Base-by-base conservation (phyloP, 73 alveolate species). In the Symbiodinium natans region DNA sequence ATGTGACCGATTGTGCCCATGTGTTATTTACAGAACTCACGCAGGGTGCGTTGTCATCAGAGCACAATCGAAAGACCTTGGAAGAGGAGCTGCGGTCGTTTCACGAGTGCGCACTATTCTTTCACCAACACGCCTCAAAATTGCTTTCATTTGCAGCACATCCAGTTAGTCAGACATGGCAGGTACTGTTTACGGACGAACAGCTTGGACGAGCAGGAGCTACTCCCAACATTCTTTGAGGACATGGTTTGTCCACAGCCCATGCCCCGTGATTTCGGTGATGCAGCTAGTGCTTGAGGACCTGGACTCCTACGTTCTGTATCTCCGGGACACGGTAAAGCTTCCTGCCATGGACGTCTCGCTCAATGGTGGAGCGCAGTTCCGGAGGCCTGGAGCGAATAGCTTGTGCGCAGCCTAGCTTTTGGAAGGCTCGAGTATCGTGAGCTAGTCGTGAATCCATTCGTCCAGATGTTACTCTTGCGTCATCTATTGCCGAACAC, bases 281-380 rank as follows among this genome's bases (percentile, higher is more conserved):
- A 46, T n/a, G n/a, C n/a, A 46, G 59, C 59, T 13, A 46, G 6
- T 46, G 59, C 13, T 46, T n/a, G 80, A 63, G 41, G 86, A 52
- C 40, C 84, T 54, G 43, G 99, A 93, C 29, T 52, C 88, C 38
- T 93, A 93, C 93, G 63, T 93, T 83, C 77, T 86, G 23, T 93
- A 93, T 93, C 93, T 93, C 33, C 85, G 93, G 7, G 93, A 82
- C 7, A 82, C 92, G 43, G 93, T 82, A 42, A 77, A 93, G 93
- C 42, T 93, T 83, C 93, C 99, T 25, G 99, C 93, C 40, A 80
- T 93, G 93, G 99, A 93, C 41, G 93, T 93, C 77, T 73, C 43
- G 25, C 85, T 93, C 52, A 93, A 93, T n/a, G 99, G 99, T 13
- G 99, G 99, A 21, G 98, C 98, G 23, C 98, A 92, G 56, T 92